phyloP scores from a whole-genome alignment of 1,139 yeast genomes.

The Zygoascus sp. region DNA sequence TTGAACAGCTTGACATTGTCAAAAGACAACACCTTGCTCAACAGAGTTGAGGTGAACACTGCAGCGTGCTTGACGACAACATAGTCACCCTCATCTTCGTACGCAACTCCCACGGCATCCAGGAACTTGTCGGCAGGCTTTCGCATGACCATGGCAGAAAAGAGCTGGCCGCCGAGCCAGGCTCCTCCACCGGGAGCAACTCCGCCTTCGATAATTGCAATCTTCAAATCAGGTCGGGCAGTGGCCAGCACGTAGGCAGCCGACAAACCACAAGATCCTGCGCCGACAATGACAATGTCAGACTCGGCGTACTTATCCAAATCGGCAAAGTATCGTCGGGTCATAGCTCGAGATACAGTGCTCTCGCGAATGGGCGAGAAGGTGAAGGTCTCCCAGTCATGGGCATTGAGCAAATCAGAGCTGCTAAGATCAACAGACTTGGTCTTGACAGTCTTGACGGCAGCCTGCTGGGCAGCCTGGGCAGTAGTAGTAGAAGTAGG shows the following conservation, averaged over 20 bases:
- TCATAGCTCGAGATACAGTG: conserved; percentile 51
- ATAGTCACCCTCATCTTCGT: background rate
- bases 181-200: conserved; percentile 1
- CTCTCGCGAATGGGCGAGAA: background rate
- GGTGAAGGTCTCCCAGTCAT: background rate
- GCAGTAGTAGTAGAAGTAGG: conserved; percentile 1
- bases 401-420: background rate
- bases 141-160: conserved; percentile 1
- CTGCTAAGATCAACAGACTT: background rate
- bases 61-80: conserved; percentile 1
- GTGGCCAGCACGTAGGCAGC: conserved; percentile 5
- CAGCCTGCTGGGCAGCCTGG: background rate
- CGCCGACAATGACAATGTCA: conserved; percentile 72
- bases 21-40: background rate
- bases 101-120: background rate
- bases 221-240: background rate
- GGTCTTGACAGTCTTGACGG: background rate
- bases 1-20: background rate
- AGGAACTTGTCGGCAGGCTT: conserved; percentile 1
- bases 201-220: background rate
- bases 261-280: conserved; percentile 67
- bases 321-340: conserved; percentile 68
- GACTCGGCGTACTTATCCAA: conserved; percentile 39
- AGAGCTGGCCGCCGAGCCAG: background rate
- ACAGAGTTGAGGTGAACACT: background rate